phyloP scores from a whole-genome alignment of 2,329 filamentous ascomycete species.

The Neonectria punicea region DNA sequence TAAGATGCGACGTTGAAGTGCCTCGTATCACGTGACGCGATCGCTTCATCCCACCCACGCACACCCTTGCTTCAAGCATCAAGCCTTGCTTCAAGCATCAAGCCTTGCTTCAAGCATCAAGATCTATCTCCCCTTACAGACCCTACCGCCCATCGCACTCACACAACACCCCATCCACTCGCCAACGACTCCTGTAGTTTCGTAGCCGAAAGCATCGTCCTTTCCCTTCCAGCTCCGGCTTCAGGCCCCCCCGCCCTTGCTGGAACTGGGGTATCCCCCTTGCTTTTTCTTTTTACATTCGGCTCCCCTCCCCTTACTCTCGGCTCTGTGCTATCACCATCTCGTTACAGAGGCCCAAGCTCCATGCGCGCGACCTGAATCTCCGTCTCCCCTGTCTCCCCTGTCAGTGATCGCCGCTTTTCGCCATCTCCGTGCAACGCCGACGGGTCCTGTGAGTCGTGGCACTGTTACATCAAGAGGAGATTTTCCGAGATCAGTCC shows the following conservation, averaged over 20 bases:
- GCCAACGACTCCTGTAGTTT: neutral
- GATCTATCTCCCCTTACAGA: neutral
- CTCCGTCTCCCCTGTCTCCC: neutral
- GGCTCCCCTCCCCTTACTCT: conserved; percentile 17
- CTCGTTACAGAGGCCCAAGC: neutral
- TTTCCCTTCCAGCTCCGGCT: neutral
- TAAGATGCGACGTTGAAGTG: neutral
- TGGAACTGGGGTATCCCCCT: conserved; percentile 5
- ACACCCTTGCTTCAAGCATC: neutral
- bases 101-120: neutral
- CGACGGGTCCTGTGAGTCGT: neutral
- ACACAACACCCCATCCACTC: neutral
- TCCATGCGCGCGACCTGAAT: neutral
- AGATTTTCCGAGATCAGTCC: neutral
- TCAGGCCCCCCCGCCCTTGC: conserved; percentile 5
- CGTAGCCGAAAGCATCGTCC: neutral
- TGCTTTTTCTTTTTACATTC: neutral
- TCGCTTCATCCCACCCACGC: neutral
- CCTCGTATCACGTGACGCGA: neutral
- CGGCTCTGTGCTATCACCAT: conserved; percentile 6
- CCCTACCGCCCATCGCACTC: neutral
- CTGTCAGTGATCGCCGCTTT: neutral
- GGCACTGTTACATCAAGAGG: neutral
- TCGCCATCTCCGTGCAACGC: neutral
- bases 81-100: too few species aligned